These are phyloP conservation scores for Epichloe hybrida DNA, from an alignment of 2,329 filamentous ascomycete species.

Conservation along the genomic window DNA sequence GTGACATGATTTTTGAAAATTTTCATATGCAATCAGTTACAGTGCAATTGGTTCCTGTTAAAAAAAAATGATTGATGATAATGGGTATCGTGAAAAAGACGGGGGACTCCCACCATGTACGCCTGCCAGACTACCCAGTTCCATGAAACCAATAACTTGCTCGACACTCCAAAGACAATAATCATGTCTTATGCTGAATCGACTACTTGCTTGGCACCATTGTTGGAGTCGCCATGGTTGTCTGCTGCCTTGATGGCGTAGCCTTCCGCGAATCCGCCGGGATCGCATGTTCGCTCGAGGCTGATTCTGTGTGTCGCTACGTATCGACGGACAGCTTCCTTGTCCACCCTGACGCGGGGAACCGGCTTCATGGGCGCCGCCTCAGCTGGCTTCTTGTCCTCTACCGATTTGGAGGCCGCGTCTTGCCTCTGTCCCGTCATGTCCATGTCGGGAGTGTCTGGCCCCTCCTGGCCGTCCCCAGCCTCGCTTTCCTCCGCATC, in stretches of 20 bases:
- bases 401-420: background rate
- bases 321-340: conserved; percentile 50
- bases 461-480: background rate
- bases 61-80: no score
- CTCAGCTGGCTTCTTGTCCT: conserved; percentile 1
- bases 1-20: no score
- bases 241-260: conserved; percentile 38
- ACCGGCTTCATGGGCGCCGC: conserved; percentile 18
- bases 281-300: conserved; percentile 54
- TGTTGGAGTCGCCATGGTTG: conserved; percentile 19
- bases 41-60: no score
- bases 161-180: no score
- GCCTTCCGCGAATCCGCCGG: conserved; percentile 58
- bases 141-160: no score
- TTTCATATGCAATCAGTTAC: no score
- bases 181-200: conserved; percentile 4
- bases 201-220: conserved; percentile 10
- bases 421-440: background rate
- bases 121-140: no score
- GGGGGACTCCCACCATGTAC: no score
- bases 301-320: conserved; percentile 47
- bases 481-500: conserved; percentile 6
- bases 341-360: conserved; percentile 37
- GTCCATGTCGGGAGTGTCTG: background rate
- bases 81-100: no score